Evolutionary conservation across 768 basidiomycete genomes (phyloP), one percentile per base, ranked within the genome.

Genomic region (Pisolithus tinctorius): DNA sequence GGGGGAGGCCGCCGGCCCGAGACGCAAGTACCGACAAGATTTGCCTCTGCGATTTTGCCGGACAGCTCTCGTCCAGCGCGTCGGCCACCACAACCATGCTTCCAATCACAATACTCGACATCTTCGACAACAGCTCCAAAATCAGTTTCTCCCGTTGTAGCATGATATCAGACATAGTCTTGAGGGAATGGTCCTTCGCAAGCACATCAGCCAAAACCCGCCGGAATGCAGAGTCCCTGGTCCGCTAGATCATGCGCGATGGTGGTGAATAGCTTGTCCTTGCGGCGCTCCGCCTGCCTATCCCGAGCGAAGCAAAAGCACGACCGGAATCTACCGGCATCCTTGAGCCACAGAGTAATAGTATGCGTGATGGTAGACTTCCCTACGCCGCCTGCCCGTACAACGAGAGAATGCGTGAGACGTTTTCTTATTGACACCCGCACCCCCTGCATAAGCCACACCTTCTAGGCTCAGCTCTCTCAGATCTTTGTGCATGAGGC

Each of bases 1-100:
- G 54, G 0, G 74, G 71, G 34, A 75, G 67, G 41, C 73, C 69
- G 1, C 71, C 67, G 0, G 67, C 62, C 39, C 74, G 73, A 51
- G 67, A 72, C 2, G 72, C 66, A 4, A 73, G 66, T 16, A 52
- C 34, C 8, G 17, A 6, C 20, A 67, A 55, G 40, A 66, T 51
- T 6, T 16, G 38, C 20, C 41, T 43, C 14, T 55, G 55, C 38
- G 44, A 11, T 5, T 23, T 29, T 9, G 45, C 39, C 20, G 53
- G 37, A n/a, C 49, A 46, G 46, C 54, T 55, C 44, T 55, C 60
- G 37, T 61, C 57, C 16, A 64, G 39, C 11, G 52, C 65, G 34
- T 67, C 66, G 37, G 63, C 60, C 44, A 65, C 48, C 27, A 63
- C 48, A 14, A 64, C 38, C n/a, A 66, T 50, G 17, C 25, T 42